Conservation (phyloP, 805 yeast species). For the Spathaspora gorwiae region DNA sequence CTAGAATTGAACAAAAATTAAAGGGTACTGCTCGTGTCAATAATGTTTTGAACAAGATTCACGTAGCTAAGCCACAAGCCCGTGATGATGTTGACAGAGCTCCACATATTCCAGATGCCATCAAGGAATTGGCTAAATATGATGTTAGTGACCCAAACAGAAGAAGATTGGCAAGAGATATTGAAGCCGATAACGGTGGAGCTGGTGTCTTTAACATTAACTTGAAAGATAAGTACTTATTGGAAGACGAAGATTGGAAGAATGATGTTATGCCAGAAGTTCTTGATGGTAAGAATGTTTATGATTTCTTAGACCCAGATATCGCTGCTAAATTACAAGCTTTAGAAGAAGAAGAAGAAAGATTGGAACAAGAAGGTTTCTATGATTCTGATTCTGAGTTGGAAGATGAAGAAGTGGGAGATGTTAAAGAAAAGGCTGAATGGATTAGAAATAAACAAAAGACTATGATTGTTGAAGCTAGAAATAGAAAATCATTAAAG, state of each 20-base stretch:
- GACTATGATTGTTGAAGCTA: slow-evolving; percentile 83
- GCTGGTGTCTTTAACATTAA: slow-evolving; percentile 97
- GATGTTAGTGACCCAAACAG: slow-evolving; percentile 79
- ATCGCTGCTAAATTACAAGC: slow-evolving; percentile 91
- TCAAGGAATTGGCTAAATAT: slow-evolving; percentile 55
- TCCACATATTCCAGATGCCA: slow-evolving; percentile 79
- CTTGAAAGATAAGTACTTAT: slow-evolving; percentile 83
- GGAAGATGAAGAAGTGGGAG: slow-evolving; percentile 60
- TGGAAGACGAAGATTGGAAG: slow-evolving; percentile 98
- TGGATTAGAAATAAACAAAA: slow-evolving; percentile 97
- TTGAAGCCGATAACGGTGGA: slow-evolving; percentile 95
- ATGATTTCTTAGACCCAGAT: slow-evolving; percentile 95
- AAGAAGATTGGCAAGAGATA: slow-evolving; percentile 75
- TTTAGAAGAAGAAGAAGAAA: slow-evolving; percentile 94
- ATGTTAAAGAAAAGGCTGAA: slow-evolving; percentile 76
- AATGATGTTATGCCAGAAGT: slow-evolving; percentile 96
- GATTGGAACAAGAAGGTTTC: slow-evolving; percentile 89
- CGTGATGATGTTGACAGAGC: slow-evolving; percentile 83
- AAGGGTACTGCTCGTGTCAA: slow-evolving; percentile 87
- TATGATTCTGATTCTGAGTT: slow-evolving; percentile 71
- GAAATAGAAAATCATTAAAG: slow-evolving; percentile 81
- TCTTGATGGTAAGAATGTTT: slow-evolving; percentile 92
- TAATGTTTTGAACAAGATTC: slow-evolving; percentile 90
- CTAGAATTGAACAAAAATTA: slow-evolving; percentile 94
- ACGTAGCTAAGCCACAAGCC: slow-evolving; percentile 83